A percentile compares a stretch with the other conserved stretches of the same genome.
Evolutionary conservation across 441 rosid species (phyloP).

Genomic region (Jatropha podagrica): DNA sequence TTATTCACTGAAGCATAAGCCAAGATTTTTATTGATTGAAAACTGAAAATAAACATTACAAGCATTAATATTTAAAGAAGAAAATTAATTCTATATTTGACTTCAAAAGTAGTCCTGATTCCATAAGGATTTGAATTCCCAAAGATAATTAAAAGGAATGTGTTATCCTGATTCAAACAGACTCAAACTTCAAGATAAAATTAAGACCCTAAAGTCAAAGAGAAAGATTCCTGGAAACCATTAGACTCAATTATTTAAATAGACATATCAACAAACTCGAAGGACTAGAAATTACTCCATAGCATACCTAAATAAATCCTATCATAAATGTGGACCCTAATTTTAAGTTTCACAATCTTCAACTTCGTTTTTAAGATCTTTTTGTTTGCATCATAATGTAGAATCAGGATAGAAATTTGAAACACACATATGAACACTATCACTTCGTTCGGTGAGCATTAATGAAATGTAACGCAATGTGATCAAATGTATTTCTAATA

Average conservation of each 20-base stretch:
- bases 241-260: background rate
- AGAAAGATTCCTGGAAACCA: background rate
- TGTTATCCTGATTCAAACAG: too few relatives aligned
- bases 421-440: too few relatives aligned
- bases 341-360: too few relatives aligned
- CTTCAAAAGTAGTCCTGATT: background rate
- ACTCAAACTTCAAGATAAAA: background rate
- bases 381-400: too few relatives aligned
- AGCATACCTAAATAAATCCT: too few relatives aligned
- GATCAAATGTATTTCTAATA: too few relatives aligned
- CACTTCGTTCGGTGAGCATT: too few relatives aligned
- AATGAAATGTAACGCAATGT: too few relatives aligned
- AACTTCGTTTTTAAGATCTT: too few relatives aligned
- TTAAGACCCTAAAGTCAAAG: background rate
- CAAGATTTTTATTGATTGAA: background rate
- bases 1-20: background rate
- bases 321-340: too few relatives aligned
- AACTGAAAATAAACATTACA: background rate
- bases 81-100: background rate
- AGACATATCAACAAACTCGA: background rate
- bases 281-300: background rate
- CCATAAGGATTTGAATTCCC: background rate
- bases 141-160: background rate
- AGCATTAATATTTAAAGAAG: background rate
- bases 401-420: too few relatives aligned